These are phyloP conservation scores for Eucalyptus regnans DNA, from an alignment of 345 rosid species.

Conservation along the genomic window DNA sequence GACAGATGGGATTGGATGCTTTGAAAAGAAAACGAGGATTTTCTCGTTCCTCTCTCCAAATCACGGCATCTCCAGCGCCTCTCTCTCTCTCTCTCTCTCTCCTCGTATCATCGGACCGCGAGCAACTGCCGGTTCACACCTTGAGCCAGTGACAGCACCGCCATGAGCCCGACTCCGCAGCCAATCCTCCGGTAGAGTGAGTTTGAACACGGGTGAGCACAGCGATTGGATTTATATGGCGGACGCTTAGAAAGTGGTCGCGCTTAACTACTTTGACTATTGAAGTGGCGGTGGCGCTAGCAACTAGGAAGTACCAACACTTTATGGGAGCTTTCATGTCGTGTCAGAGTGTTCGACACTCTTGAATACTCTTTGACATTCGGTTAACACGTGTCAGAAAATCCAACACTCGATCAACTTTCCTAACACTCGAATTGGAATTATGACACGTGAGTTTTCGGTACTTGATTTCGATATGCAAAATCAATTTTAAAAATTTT, in stretches of 20 bases:
- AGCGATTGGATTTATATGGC: not conserved
- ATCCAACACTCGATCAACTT: no score
- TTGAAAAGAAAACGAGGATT: no score
- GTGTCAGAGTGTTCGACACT: no score
- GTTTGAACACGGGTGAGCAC: not conserved
- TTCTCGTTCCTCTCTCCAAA: not conserved
- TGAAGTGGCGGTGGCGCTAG: accelerated
- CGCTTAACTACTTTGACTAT: not conserved
- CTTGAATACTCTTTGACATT: no score
- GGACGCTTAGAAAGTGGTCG: not conserved
- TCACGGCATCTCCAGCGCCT: not conserved
- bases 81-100: not conserved
- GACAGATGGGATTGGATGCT: not conserved
- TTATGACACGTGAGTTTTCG: accelerated
- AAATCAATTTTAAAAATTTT: no score
- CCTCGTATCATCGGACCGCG: not conserved
- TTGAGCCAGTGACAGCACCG: not conserved
- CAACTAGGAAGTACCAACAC: no score
- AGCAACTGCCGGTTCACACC: not conserved
- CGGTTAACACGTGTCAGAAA: accelerated
- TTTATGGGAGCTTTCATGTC: no score
- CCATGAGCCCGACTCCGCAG: not conserved
- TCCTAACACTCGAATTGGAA: accelerated
- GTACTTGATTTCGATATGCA: accelerated
- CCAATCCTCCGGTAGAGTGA: not conserved